Base-by-base conservation (phyloP, 2,329 filamentous ascomycete genomes). In the Tolypocladium tundrense region DNA sequence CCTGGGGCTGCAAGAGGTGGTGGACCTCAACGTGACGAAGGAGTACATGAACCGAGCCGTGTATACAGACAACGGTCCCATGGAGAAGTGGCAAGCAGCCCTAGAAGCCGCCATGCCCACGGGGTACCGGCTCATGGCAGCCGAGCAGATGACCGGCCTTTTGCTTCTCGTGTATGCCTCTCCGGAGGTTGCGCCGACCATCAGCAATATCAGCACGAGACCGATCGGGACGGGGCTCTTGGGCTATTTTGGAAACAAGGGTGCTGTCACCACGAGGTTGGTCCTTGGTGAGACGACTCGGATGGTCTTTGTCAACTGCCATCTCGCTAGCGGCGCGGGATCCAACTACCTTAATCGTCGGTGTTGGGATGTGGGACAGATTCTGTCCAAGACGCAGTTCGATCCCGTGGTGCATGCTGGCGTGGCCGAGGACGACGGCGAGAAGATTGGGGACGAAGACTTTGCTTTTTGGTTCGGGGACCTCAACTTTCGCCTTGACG, bases 381-480 rank as follows among this genome's bases (percentile, higher is more conserved):
- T 99, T 59, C 68, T 87, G 42, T 79, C 79, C 55, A 86, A 91
- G 54, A 88, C 90, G 1, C 86, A 84, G 61, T 97, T 97, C 66
- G 84, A 88, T 8, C 86, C 91, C 0, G 81, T 95, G 8, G 77
- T 78, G 43, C 81, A 87, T 59, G 77, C 81, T 0, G 86, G 88
- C 10, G 83, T 88, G 7, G 75, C 82, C 1, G 79, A 85, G 42
- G 84, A 86, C n/a, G 83, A 87, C 27, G 75, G 79, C 0, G 85
- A 88, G 55, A 82, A 78, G 41, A 87, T 99, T 62, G 92, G 90
- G 1, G 89, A 95, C 43, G 93, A 96, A 63, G 94, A 99, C 68
- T 91, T 97, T 73, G 85, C 87, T 0, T 97, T 99, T 67, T 97
- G 93, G 91, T 90, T 96, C 67, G 94, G 94, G 8, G 94, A 99